phyloP scores from a whole-genome alignment of 208 protist species.

The Kentomonas sorsogonicus region DNA sequence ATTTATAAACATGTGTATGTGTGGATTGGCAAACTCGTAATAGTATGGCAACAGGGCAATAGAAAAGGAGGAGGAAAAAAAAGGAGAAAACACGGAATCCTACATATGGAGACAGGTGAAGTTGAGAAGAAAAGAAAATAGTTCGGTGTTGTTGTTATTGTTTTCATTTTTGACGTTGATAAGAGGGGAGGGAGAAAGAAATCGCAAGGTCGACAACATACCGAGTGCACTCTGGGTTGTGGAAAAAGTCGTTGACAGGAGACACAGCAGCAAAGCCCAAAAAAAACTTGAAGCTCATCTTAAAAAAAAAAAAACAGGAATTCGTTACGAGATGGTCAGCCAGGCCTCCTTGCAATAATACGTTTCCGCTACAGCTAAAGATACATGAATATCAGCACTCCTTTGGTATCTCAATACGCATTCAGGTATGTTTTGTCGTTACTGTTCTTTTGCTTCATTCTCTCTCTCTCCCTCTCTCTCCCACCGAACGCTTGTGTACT shows the following conservation, averaged over 20 bases:
- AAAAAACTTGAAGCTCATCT: constrained; percentile 4
- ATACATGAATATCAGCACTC: background rate
- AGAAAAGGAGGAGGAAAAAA: background rate
- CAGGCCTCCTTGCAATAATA: too few species aligned
- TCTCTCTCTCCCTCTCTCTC: too few species aligned
- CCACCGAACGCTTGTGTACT: too few species aligned
- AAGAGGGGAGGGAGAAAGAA: background rate
- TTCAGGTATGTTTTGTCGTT: background rate
- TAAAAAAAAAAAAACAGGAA: constrained; percentile 7
- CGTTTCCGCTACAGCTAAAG: background rate
- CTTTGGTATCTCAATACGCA: constrained; percentile 1
- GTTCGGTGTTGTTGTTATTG: too few species aligned
- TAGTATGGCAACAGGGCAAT: background rate
- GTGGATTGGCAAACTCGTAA: too few species aligned
- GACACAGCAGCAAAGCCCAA: background rate
- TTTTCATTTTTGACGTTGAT: too few species aligned
- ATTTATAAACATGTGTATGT: too few species aligned
- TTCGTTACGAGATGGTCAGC: background rate
- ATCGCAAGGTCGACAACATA: background rate
- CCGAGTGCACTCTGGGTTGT: constrained; percentile 1
- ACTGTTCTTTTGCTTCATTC: constrained; percentile 13
- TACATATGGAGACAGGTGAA: too few species aligned
- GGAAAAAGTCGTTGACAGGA: background rate
- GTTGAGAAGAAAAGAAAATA: too few species aligned
- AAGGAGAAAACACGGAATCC: background rate